Base-by-base conservation (phyloP, 2,329 filamentous ascomycete genomes). In the Tolypocladium paradoxum region DNA sequence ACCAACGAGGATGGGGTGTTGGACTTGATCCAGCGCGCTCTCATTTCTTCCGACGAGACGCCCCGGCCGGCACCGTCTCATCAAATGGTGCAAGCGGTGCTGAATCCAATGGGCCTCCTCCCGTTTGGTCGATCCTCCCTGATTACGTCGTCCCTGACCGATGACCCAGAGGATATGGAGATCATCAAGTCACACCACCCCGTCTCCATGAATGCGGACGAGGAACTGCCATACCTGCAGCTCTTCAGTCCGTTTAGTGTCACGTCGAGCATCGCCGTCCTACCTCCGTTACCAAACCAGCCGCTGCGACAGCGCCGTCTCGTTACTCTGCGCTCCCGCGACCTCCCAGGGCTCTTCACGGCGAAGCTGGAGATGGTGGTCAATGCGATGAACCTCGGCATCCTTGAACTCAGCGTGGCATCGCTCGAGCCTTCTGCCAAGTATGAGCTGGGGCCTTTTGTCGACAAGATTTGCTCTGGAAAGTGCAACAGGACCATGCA, bases 241-340 rank as follows among this genome's bases (percentile, higher is more conserved):
- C 75, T 85, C 9, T 90, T 93, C 60, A 87, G 82, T 0, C 81
- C 85, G 0, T 75, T 93, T 16, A 73, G 73, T 0, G 83, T 87
- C 54, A 74, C 75, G 0, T 84, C 82, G 0, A 75, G 69, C 0
- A 71, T 82, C 16, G 68, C 73, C 0, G 65, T 78, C 0, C 60
- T 80, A 2, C 73, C 77, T 0, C 45, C 64, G 7, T 55, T 61
- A 2, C 61, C 58, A 0, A 59, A 65, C 1, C 52, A 69, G 7
- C 68, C 72, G 0, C 55, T 76, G 0, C 64, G 77, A 34, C 81
- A 84, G 54, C 72, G 72, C 2, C 82, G 86, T 60, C 65, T 69
- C 4, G 82, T 88, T 36, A 76, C 73, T 0, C 72, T 82, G 36
- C 27, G 72, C 46, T 70, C 68, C 8, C 67, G 62, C 36, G 64